These are phyloP conservation scores for Starmera stellimalicola DNA, from an alignment of 1,139 yeast genomes.

Conservation along the genomic window DNA sequence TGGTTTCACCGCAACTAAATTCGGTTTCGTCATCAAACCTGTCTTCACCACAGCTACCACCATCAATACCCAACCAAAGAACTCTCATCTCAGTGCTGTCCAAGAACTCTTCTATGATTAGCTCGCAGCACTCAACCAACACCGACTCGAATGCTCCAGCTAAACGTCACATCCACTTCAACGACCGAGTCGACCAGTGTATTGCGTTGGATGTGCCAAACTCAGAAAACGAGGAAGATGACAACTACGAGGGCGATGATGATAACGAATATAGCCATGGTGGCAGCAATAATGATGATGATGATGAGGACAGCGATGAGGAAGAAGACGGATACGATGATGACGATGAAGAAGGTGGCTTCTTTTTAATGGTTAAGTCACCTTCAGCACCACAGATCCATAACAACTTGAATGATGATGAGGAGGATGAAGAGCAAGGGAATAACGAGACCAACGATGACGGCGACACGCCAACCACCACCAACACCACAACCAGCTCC, in stretches of 20 bases:
- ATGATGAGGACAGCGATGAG: constrained; percentile 21
- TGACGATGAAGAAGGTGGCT: constrained; percentile 60
- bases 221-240: constrained; percentile 21
- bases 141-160: constrained; percentile 4
- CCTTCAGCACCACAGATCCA: constrained; percentile 28
- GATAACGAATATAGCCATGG: too few species aligned
- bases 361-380: constrained; percentile 49
- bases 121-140: background rate
- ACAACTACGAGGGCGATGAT: constrained; percentile 14
- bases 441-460: constrained; percentile 9
- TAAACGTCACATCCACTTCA: constrained; percentile 73
- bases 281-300: constrained; percentile 17
- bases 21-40: background rate
- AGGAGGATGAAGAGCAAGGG: constrained; percentile 7
- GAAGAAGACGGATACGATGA: constrained; percentile 22
- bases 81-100: constrained; percentile 1
- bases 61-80: background rate
- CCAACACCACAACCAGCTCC: background rate
- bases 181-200: constrained; percentile 89
- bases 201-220: constrained; percentile 49
- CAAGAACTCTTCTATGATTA: background rate
- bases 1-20: background rate
- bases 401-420: constrained; percentile 11
- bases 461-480: constrained; percentile 17
- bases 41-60: background rate